Percentiles rank a stretch among this genome's conserved stretches.
Conservation (phyloP, 192 early-diverging fungal species). For the Coemansia sp. region DNA sequence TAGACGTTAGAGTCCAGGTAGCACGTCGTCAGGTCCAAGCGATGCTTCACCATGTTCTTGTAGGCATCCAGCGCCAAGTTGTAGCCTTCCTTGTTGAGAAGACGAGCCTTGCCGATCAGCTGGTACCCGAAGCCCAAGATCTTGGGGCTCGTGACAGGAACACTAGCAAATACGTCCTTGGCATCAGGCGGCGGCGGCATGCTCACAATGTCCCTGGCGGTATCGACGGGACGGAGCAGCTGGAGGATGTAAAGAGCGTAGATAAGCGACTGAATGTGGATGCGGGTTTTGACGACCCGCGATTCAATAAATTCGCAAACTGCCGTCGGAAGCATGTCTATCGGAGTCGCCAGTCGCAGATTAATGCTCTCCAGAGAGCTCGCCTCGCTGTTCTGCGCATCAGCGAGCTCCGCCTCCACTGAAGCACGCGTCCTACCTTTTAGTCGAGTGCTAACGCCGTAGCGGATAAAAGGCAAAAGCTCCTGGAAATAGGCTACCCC, state of each 20-base stretch:
- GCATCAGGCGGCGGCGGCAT: conserved; percentile 24
- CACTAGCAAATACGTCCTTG: conserved; percentile 14
- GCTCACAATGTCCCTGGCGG: conserved; percentile 7
- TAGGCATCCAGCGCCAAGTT: conserved; percentile 1
- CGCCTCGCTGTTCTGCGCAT: neutral
- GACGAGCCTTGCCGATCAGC: conserved; percentile 27
- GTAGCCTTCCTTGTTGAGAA: conserved; percentile 25
- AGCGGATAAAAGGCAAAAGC: conserved; percentile 23
- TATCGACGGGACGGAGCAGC: conserved; percentile 29
- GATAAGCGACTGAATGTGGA: conserved; percentile 16
- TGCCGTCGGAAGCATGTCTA: conserved; percentile 18
- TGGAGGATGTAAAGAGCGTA: conserved; percentile 25
- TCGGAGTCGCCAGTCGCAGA: conserved; percentile 25
- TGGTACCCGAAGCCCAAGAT: conserved; percentile 26
- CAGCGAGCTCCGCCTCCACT: neutral
- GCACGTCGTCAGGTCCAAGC: conserved; percentile 3
- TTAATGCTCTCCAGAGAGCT: conserved; percentile 23
- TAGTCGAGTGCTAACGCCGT: conserved; percentile 11
- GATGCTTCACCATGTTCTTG: neutral
- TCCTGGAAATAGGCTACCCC: conserved; percentile 12
- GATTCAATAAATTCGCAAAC: neutral
- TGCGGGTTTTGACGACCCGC: neutral
- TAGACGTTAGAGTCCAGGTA: conserved; percentile 24
- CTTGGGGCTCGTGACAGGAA: neutral
- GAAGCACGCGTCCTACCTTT: neutral